Conservation (phyloP, 345 rosid species). For the Ricinus communis region DNA sequence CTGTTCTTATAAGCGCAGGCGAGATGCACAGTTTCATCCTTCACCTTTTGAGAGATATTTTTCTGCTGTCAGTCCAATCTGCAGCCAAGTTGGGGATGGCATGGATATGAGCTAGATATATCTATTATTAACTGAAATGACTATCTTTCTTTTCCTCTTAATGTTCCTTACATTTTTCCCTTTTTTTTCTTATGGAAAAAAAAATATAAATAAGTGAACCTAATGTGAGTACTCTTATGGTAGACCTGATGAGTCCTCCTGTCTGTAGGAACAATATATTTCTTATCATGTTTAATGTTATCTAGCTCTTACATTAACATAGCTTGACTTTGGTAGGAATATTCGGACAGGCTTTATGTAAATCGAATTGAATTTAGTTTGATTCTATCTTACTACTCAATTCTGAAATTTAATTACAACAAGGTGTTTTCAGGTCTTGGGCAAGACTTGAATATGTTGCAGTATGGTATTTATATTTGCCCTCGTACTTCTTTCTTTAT, state of each 20-base stretch:
- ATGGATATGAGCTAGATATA: conserved; percentile 88
- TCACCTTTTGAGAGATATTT: conserved; percentile 97
- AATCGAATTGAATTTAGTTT: conserved; percentile 22
- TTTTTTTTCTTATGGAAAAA: conserved; percentile 37
- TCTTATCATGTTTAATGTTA: conserved; percentile 46
- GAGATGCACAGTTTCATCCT: conserved; percentile 65
- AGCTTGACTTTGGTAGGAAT: conserved; percentile 32
- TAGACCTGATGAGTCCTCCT: conserved; percentile 46
- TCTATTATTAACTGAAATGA: conserved; percentile 28
- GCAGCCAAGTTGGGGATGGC: conserved; percentile 93
- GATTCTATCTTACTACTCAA: conserved; percentile 21
- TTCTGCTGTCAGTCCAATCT: conserved; percentile 81
- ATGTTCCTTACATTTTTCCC: conserved; percentile 33
- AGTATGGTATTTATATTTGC: conserved; percentile 6
- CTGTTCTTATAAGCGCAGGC: conserved; percentile 85
- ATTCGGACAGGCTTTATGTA: conserved; percentile 18
- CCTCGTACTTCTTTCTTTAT: not conserved
- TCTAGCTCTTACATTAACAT: conserved; percentile 31
- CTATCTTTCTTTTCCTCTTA: conserved; percentile 22
- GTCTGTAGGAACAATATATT: conserved; percentile 54
- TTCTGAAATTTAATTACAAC: conserved; percentile 6
- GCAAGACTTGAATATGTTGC: conserved; percentile 10
- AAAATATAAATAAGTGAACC: conserved; percentile 52
- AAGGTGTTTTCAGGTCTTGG: conserved; percentile 19
- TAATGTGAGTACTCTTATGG: conserved; percentile 44